Evolutionary conservation across 108 stramenopile species (phyloP), one percentile per base, ranked within the genome.

Genomic region (Cylindrotheca closterium): DNA sequence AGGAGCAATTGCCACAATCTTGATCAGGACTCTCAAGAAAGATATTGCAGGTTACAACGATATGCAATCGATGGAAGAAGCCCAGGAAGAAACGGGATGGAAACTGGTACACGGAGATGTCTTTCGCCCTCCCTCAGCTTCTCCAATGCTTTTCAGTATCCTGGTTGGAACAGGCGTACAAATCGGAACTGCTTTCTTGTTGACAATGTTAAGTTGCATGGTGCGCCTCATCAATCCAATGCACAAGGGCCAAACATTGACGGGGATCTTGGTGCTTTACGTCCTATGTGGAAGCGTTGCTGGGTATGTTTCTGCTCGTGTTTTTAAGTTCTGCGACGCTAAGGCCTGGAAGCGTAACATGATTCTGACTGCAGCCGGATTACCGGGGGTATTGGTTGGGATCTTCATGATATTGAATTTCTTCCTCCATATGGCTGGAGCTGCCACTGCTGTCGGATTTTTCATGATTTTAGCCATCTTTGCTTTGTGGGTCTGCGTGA

Each of bases 71-170:
- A 42, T 87, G 22, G 88, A 88, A 26, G 96, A 96, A 65, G 90
- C 90, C 2, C 86, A 90, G 50, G 98, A 98, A 66, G 98, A 98
- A 77, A 91, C 85, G 53, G 98, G 98, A 12, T 98, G 98, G 98
- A 98, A 98, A 77, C 74, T 97, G 67, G 93, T 98, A n/a, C 98
- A 97, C 61, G 96, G 95, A 19, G 98, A 98, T 73, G 96, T 97
- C 23, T 97, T 98, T 73, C 92, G 97, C 47, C 95, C 96, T 50
- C 97, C 97, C 21, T 45, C 77, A 17, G 77, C 77, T 27, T 53
- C 60, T 58, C 89, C 93, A 24, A 88, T 95, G 88, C 48, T 94
- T 30, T 86, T 97, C 18, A 74, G 88, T 45, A 80, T 96, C 8
- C 34, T 90, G 66, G 91, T 92, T n/a, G 97, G 97, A 19, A 94